A percentile compares a stretch with the other conserved stretches of the same genome.
phyloP scores from a whole-genome alignment of 805 yeast species.

The Scheffersomyces coipomensis region DNA sequence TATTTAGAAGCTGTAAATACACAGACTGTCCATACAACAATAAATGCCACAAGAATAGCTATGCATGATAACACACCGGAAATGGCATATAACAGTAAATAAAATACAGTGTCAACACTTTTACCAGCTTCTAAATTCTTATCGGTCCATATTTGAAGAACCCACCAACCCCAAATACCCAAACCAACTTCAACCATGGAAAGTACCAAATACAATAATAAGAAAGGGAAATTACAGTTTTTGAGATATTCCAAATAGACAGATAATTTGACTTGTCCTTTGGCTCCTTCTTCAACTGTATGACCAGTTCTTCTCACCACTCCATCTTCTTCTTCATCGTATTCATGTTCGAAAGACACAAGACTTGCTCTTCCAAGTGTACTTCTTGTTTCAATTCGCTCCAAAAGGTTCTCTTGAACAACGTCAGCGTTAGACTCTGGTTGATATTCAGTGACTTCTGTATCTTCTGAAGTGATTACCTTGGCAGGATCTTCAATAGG shows the following conservation, averaged over 20 bases:
- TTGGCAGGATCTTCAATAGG: constrained; percentile 18
- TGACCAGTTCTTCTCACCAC: constrained; percentile 13
- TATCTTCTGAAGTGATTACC: constrained; percentile 11
- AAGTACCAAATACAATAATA: constrained; percentile 15
- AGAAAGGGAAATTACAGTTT: constrained; percentile 16
- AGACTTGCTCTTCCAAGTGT: constrained; percentile 26
- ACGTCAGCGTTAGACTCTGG: constrained; percentile 11
- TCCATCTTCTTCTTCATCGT: constrained; percentile 13
- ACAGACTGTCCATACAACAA: constrained; percentile 28
- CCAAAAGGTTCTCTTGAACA: too few species aligned
- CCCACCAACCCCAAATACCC: constrained; percentile 20
- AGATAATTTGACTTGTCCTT: constrained; percentile 26
- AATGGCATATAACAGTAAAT: constrained; percentile 21
- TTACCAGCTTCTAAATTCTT: constrained; percentile 20
- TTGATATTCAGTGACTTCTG: too few species aligned
- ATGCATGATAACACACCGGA: constrained; percentile 26
- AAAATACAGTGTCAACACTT: constrained; percentile 21
- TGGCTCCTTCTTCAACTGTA: constrained; percentile 23
- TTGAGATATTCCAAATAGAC: constrained; percentile 27
- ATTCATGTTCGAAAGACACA: constrained; percentile 32
- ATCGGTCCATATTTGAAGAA: constrained; percentile 37
- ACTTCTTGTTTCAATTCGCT: constrained; percentile 12
- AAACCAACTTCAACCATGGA: constrained; percentile 6
- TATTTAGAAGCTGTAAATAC: constrained; percentile 28
- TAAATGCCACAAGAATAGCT: constrained; percentile 21